A percentile compares a stretch with the other conserved stretches of the same genome.
These are phyloP conservation scores for Podospora fimiseda DNA, from an alignment of 495 filamentous ascomycete genomes.

Conservation along the genomic window DNA sequence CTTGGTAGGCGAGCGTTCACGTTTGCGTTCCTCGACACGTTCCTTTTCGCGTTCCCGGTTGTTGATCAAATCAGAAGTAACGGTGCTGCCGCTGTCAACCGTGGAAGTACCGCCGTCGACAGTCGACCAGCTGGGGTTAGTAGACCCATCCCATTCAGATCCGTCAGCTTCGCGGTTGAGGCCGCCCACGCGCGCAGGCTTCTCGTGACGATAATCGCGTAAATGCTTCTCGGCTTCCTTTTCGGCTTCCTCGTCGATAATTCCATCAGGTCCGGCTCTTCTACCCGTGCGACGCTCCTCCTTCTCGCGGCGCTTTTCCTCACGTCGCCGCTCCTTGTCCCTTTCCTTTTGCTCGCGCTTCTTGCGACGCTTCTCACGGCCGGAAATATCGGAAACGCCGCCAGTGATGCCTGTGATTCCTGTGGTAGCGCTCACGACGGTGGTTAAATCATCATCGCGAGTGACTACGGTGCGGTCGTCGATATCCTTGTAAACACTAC, in stretches of 20 bases:
- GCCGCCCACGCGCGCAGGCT: constrained; percentile 75
- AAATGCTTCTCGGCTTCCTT: constrained; percentile 54
- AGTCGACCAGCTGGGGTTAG: constrained; percentile 43
- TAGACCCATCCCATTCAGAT: constrained; percentile 60
- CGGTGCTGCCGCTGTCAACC: constrained; percentile 49
- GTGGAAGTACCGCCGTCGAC: constrained; percentile 32
- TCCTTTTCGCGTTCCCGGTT: constrained; percentile 40
- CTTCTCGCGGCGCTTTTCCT: constrained; percentile 39
- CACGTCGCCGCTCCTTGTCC: constrained; percentile 40
- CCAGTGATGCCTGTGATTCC: constrained; percentile 43
- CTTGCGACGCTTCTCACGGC: constrained; percentile 38
- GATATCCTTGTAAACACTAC: constrained; percentile 60
- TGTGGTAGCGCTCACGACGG: constrained; percentile 33
- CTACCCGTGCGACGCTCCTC: constrained; percentile 35
- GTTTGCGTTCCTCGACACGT: too few species aligned
- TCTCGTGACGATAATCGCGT: constrained; percentile 75
- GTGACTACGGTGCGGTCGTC: constrained; percentile 47
- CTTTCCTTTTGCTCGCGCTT: constrained; percentile 47
- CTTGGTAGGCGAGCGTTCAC: constrained; percentile 49
- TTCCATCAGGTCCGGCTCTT: constrained; percentile 39
- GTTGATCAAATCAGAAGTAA: constrained; percentile 48
- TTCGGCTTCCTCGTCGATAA: constrained; percentile 56
- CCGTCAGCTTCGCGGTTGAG: constrained; percentile 73
- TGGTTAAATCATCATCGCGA: constrained; percentile 38
- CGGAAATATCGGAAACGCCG: constrained; percentile 41